A percentile compares a stretch with the other conserved stretches of the same genome.
phyloP scores from a whole-genome alignment of 2,329 filamentous ascomycete species.

The Stagonosporopsis cucurbitacearum region DNA sequence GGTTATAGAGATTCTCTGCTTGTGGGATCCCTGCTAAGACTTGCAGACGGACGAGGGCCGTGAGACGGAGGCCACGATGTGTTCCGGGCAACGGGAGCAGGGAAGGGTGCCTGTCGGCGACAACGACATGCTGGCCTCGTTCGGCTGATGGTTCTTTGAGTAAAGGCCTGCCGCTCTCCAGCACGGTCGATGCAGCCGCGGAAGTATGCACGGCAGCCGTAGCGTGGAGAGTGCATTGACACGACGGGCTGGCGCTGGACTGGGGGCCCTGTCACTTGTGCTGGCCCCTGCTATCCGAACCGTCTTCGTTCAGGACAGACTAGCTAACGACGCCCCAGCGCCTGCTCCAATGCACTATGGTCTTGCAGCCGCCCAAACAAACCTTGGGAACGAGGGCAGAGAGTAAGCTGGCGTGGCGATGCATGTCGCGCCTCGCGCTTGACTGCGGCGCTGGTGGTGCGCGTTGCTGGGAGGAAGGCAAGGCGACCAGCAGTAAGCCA shows the following conservation, averaged over 20 bases:
- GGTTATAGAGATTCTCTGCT: conserved; percentile 44
- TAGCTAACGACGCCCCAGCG: conserved; percentile 31
- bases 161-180: conserved; percentile 37
- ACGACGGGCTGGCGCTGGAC: conserved; percentile 23
- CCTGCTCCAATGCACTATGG: conserved; percentile 34
- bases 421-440: conserved; percentile 24
- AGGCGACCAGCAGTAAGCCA: conserved; percentile 10
- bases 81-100: conserved; percentile 48
- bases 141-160: conserved; percentile 52
- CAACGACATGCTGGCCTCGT: conserved; percentile 47
- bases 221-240: conserved; percentile 37
- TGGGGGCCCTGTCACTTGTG: conserved; percentile 36
- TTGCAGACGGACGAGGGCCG: conserved; percentile 49
- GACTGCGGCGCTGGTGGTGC: conserved; percentile 20
- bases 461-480: conserved; percentile 17
- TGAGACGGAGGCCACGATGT: conserved; percentile 46
- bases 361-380: conserved; percentile 35
- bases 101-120: conserved; percentile 41
- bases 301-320: conserved; percentile 33
- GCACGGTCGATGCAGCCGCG: conserved; percentile 46
- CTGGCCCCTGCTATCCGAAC: conserved; percentile 38
- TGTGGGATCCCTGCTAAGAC: conserved; percentile 41
- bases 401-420: conserved; percentile 29
- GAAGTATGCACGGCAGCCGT: conserved; percentile 42
- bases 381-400: conserved; percentile 28